These are phyloP conservation scores for Ambrosiella xylebori DNA, from an alignment of 2,329 filamentous ascomycete genomes.

Conservation along the genomic window DNA sequence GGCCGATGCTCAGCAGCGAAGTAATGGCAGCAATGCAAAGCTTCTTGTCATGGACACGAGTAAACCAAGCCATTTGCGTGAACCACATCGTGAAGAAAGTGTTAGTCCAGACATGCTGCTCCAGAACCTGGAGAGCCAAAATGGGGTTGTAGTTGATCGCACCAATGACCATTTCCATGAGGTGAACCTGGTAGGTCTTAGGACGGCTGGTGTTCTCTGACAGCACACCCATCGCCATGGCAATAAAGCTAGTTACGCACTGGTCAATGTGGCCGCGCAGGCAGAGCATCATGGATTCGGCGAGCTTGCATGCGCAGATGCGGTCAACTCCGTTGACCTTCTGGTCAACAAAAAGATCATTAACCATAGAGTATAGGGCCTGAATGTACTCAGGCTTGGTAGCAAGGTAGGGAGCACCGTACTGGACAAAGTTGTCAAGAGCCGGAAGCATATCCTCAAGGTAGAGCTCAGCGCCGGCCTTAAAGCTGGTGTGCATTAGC, in stretches of 20 bases:
- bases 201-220: slow-evolving; percentile 61
- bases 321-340: slow-evolving; percentile 88
- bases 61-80: slow-evolving; percentile 84
- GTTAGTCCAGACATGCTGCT: slow-evolving; percentile 86
- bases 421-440: slow-evolving; percentile 93
- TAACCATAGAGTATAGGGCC: slow-evolving; percentile 83
- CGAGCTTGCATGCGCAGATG: slow-evolving; percentile 94
- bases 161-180: slow-evolving; percentile 99
- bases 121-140: slow-evolving; percentile 71
- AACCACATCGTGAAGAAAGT: slow-evolving; percentile 99
- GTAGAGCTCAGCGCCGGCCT: slow-evolving; percentile 89
- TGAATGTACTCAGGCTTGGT: slow-evolving; percentile 76
- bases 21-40: slow-evolving; percentile 89
- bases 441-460: slow-evolving; percentile 97
- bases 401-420: slow-evolving; percentile 62
- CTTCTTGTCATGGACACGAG: slow-evolving; percentile 95
- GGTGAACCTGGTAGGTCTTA: slow-evolving; percentile 84
- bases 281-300: slow-evolving; percentile 93
- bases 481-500: slow-evolving; percentile 91
- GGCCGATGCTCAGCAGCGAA: slow-evolving; percentile 60
- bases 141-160: slow-evolving; percentile 92
- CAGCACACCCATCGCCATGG: slow-evolving; percentile 72
- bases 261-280: slow-evolving; percentile 76
- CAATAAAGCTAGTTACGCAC: slow-evolving; percentile 75
- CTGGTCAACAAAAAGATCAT: slow-evolving; percentile 81